Evolutionary conservation across 176 grass and related monocot species (phyloP), one percentile per base, ranked within the genome.

Genomic region (Aegilops longissima): DNA sequence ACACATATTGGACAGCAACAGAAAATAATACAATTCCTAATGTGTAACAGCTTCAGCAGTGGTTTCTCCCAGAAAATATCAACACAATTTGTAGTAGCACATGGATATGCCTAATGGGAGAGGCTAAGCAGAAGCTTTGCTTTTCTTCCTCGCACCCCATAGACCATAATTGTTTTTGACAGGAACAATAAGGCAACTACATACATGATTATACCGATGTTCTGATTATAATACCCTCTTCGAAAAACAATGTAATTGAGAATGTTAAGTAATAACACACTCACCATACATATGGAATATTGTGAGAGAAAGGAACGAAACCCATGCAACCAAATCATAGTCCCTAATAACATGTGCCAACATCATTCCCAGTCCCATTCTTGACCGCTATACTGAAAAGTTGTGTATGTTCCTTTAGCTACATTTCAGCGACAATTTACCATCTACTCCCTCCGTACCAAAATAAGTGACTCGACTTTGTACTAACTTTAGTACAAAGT

Each of bases 231-330:
- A 31, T 23, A 9, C 24, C 54, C 21, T 20, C 7, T 72, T 34
- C 4, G 18, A 6, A 58, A 86, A 42, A 70, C 9, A 54, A 45
- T 69, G 21, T 79, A 17, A 72, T 66, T 6, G 29, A 69, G 14
- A 9, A 78, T 62, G 13, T 24, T 42, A 14, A 9, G 18, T 61
- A 73, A 66, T 44, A 40, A 6, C 35, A 36, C 34, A 39, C 76
- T 86, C 86, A 98, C 93, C 96, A 39, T 94, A 98, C 84, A 98
- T 95, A 87, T 98, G 96, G 71, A 98, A 94, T 42, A 95, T 56
- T 9, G 93, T 95, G 45, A 98, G 91, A 82, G 92, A 94, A 75
- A 98, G 90, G 76, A 98, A 98, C 13, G 82, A 95, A 80, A 87
- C 40, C 96, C 96, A 94, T 47, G 94, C 84, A 68, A 63, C 88